These are phyloP conservation scores for Hymenoscyphus albidus DNA, from an alignment of 2,329 filamentous ascomycete species.

Conservation along the genomic window DNA sequence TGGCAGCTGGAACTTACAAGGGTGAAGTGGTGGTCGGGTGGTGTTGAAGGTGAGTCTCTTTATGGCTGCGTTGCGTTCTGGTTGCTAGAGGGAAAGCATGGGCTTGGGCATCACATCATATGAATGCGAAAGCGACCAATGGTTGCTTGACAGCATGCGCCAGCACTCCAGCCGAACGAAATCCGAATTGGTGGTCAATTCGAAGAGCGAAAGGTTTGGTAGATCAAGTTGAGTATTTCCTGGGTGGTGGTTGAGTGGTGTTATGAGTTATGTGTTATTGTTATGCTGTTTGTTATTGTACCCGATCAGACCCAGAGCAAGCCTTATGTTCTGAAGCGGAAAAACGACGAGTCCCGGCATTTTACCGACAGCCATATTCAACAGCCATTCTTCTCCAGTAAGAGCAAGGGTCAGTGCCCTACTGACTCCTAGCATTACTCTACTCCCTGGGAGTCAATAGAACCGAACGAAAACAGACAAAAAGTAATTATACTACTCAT, in stretches of 20 bases:
- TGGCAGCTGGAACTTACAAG: conserved; percentile 1
- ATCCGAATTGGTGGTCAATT: neutral
- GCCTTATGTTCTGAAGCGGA: too few species aligned
- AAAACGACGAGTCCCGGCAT: too few species aligned
- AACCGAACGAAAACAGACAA: too few species aligned
- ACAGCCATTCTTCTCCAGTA: too few species aligned
- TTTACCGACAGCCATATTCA: too few species aligned
- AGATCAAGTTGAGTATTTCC: neutral
- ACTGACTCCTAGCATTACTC: too few species aligned
- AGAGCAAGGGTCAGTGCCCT: too few species aligned
- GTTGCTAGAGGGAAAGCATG: neutral
- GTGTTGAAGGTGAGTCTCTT: conserved; percentile 3
- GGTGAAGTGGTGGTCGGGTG: conserved; percentile 1
- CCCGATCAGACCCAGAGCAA: too few species aligned
- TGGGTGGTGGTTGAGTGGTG: neutral
- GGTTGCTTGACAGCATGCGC: conserved; percentile 1
- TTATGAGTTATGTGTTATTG: too few species aligned
- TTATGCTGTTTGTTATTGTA: too few species aligned
- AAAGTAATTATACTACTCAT: too few species aligned
- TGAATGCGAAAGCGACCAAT: neutral
- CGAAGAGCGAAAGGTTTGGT: neutral
- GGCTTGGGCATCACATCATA: neutral
- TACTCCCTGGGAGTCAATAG: too few species aligned
- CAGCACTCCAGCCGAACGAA: neutral
- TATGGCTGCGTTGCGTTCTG: neutral